Evolutionary conservation across 2,329 filamentous ascomycete species (phyloP), one percentile per base, ranked within the genome.

Genomic region (Huntiella decipiens): DNA sequence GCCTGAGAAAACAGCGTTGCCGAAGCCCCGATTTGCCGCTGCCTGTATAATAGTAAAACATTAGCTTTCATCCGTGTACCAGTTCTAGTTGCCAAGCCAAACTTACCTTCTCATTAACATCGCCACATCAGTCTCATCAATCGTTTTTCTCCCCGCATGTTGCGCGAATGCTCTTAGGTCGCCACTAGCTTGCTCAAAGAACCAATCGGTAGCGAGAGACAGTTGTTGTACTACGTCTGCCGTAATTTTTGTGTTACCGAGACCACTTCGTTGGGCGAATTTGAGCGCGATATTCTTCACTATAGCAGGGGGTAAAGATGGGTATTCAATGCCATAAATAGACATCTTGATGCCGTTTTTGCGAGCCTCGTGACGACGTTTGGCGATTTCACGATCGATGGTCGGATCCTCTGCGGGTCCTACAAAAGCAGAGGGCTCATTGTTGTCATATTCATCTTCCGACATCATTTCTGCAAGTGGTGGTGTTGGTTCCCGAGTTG

Each of bases 1-100:
- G 86, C 86, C n/a, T 93, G 70, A 33, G 82, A 83, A 61, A 93
- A 93, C 22, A 79, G 68, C 43, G 84, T 88, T n/a, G 72, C 77
- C 28, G 71, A 72, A 36, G 71, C 68, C 53, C 72, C 80, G 50
- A 81, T 73, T 58, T 82, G 79, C 47, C 85, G 79, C 68, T 91
- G 83, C 62, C 83, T 88, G 61, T 60, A 60, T 50, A 48, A 55
- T 56, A 32, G 22, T 28, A 28, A 28, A 28, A 0, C 22, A 28
- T 28, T 28, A 28, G 22, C 22, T 10, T 28, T 10, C 22, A 28
- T 28, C 6, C 22, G 11, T 7, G 31, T 22, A n/a, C 11, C 3
- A 51, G 42, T 42, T 2, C 22, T 28, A 28, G 22, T 28, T 28
- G 52, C 47, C 53, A 56, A 41, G 52, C 47, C 53, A 56, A 41